Conservation (phyloP, 2,329 filamentous ascomycete species). For the Pseudogymnoascus sp. region DNA sequence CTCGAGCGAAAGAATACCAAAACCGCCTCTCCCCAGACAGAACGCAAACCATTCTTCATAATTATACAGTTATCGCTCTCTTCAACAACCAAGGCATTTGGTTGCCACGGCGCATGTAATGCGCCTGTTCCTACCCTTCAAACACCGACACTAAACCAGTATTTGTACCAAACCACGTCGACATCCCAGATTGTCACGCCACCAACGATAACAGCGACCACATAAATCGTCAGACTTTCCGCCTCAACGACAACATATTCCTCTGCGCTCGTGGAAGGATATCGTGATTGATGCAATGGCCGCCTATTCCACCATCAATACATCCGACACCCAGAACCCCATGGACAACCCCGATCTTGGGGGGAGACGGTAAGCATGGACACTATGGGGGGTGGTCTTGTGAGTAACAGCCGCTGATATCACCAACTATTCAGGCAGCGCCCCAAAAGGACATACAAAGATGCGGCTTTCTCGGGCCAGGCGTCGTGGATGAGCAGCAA, state of each 20-base stretch:
- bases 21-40: not conserved
- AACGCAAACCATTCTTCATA: not conserved
- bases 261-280: not conserved
- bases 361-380: not conserved
- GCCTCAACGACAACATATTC: not conserved
- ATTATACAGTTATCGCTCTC: not conserved
- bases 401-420: slow-evolving; percentile 2
- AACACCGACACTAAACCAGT: not conserved
- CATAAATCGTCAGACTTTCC: not conserved
- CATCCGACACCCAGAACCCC: not conserved
- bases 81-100: not conserved
- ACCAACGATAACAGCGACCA: not conserved
- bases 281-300: not conserved
- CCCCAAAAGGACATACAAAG: slow-evolving; percentile 47
- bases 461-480: slow-evolving; percentile 58
- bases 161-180: not conserved
- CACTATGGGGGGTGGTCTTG: not conserved
- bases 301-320: not conserved
- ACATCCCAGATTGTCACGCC: not conserved
- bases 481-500: slow-evolving; percentile 86
- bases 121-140: not conserved
- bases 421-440: slow-evolving; percentile 17
- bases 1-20: not conserved
- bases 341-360: not conserved
- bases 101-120: not conserved